phyloP scores from a whole-genome alignment of 116 monocot genomes.

The Posidonia oceanica region DNA sequence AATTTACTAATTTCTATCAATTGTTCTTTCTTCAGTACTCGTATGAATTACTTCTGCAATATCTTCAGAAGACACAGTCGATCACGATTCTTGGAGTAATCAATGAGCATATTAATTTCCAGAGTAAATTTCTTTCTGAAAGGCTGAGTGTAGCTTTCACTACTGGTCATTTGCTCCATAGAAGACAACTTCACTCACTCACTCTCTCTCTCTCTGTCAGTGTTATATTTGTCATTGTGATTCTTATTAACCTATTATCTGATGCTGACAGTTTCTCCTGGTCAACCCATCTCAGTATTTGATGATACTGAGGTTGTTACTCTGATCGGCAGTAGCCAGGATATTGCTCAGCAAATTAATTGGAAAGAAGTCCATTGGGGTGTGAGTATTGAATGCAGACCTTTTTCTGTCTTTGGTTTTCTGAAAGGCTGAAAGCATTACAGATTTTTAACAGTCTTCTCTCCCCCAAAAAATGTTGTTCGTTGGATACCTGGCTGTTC shows the following conservation, averaged over 20 bases:
- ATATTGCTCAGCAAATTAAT: conserved; percentile 80
- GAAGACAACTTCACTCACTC: neutral
- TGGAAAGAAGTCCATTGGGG: conserved; percentile 98
- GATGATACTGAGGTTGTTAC: conserved; percentile 73
- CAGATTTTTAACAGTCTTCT: no score
- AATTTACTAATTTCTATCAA: neutral
- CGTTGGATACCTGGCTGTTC: no score
- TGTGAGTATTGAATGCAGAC: conserved; percentile 36
- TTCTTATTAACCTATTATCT: conserved; percentile 5
- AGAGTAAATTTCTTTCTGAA: conserved; percentile 35
- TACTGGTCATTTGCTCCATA: no score
- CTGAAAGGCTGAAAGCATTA: no score
- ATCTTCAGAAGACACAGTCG: conserved; percentile 81
- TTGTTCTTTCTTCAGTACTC: conserved; percentile 66
- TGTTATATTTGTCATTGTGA: neutral
- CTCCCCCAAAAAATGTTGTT: no score
- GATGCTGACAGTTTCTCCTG: conserved; percentile 58
- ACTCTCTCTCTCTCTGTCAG: no score
- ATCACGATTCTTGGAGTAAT: conserved; percentile 90
- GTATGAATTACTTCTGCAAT: conserved; percentile 81
- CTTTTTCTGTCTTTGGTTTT: neutral
- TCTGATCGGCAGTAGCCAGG: conserved; percentile 60
- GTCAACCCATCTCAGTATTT: conserved; percentile 66
- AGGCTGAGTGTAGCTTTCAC: neutral
- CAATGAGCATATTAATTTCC: conserved; percentile 96